These are phyloP conservation scores for Coniochaeta sp. DNA, from an alignment of 2,329 filamentous ascomycete species.

Conservation along the genomic window DNA sequence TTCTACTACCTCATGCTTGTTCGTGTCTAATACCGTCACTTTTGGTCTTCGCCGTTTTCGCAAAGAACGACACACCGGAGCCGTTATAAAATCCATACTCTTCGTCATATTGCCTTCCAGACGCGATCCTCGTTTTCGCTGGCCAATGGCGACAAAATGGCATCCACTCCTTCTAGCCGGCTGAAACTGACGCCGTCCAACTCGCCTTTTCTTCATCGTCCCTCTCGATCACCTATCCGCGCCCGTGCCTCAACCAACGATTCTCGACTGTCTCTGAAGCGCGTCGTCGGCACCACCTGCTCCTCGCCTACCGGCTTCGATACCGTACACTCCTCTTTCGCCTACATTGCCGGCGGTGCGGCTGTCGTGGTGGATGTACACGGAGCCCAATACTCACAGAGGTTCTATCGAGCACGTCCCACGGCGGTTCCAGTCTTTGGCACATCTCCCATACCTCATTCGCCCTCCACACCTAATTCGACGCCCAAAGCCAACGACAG, in stretches of 20 bases:
- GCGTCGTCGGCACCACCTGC: slow-evolving; percentile 88
- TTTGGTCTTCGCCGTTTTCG: background rate
- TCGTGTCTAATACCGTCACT: background rate
- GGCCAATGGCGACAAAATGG: slow-evolving; percentile 47
- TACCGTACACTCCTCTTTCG: slow-evolving; percentile 69
- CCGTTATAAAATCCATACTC: background rate
- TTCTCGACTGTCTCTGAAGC: slow-evolving; percentile 62
- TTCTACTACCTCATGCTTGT: background rate
- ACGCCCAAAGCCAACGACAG: slow-evolving; percentile 58
- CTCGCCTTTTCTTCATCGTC: slow-evolving; percentile 60
- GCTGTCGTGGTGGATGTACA: slow-evolving; percentile 83
- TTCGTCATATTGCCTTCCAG: background rate
- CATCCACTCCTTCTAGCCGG: slow-evolving; percentile 50
- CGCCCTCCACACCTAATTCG: slow-evolving; percentile 41
- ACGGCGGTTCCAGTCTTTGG: slow-evolving; percentile 61
- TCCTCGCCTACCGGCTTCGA: slow-evolving; percentile 81
- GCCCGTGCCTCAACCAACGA: slow-evolving; percentile 42
- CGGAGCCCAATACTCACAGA: slow-evolving; percentile 60
- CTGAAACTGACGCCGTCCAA: slow-evolving; percentile 69
- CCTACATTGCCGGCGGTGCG: slow-evolving; percentile 86
- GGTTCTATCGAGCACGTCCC: slow-evolving; percentile 85
- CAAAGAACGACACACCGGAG: background rate
- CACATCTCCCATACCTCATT: slow-evolving; percentile 41
- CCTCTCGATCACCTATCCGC: slow-evolving; percentile 55
- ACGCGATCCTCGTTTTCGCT: background rate